Base-by-base conservation (phyloP, 208 protist genomes). In the Crithidia mellificae region DNA sequence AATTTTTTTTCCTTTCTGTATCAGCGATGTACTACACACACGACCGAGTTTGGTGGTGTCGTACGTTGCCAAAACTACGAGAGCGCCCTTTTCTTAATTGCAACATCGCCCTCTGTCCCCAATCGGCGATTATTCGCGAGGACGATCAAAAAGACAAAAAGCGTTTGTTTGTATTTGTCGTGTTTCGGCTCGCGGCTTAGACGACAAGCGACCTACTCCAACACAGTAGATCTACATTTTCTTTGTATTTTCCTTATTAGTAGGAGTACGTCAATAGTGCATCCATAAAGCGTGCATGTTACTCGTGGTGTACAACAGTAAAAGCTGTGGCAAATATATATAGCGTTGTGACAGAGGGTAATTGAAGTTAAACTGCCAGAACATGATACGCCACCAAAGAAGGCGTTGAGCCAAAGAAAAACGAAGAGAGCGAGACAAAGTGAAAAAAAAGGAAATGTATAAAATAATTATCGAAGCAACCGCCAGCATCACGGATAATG, bases 241-340 rank as follows among this genome's bases (percentile, higher is more conserved):
- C 29, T 58, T 47, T 61, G 29, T 22, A 47, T 59, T 44, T 8
- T 59, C 32, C 22, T 6, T 59, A n/a, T 22, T 54, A 15, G 5
- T 32, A 15, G n/a, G n/a, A n/a, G 12, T 59, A 44, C 17, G 20
- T 51, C 20, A 27, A 15, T 51, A 27, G 46, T 22, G 46, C 46
- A 51, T 20, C 14, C 6, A 5, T 51, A 5, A 15, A 11, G 46
- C 22, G 6, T 22, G 32, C 54, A 47, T 8, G 14, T 32, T 25
- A 63, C 56, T 38, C 14, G 25, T 17, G 19, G 9, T 63, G 36
- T 63, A 63, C 56, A 63, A 63, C 56, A 63, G 6, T 12, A 41
- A 51, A 24, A 19, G 24, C 56, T 38, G 27, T 49, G 56, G 38
- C 41, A 20, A 34, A 61, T 58, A 58, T 43, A 58, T 29, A 43